These are phyloP conservation scores for Leptographium galeiforme DNA, from an alignment of 2,329 filamentous ascomycete species.

Conservation along the genomic window DNA sequence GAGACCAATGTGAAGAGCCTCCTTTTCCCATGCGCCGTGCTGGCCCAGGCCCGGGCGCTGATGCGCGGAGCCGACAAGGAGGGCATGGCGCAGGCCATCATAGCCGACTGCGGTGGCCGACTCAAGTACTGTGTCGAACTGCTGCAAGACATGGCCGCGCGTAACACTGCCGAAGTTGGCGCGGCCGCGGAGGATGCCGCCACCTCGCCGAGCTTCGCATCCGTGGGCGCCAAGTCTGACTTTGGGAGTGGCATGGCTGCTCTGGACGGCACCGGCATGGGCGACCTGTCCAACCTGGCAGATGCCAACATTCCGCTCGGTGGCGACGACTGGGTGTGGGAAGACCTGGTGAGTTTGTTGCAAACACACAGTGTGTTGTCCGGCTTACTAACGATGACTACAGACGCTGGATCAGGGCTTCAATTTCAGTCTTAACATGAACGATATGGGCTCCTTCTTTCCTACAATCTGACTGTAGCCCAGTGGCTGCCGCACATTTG, in stretches of 20 bases:
- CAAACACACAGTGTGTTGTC: not conserved
- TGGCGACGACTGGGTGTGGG: constrained; percentile 12
- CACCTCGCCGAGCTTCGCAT: not conserved
- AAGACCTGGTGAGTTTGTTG: constrained; percentile 10
- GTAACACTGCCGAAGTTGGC: not conserved
- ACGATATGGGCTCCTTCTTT: constrained; percentile 6
- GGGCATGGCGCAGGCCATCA: constrained; percentile 19
- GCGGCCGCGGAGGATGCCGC: not conserved
- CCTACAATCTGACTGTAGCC: constrained; percentile 1
- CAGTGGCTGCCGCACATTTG: too few species aligned
- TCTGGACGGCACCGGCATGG: not conserved
- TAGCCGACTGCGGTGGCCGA: constrained; percentile 24
- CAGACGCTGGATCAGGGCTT: constrained; percentile 13
- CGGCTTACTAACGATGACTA: not conserved
- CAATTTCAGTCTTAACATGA: constrained; percentile 12
- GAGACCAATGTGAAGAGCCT: constrained; percentile 43
- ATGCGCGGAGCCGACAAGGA: constrained; percentile 20
- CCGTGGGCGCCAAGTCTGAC: not conserved
- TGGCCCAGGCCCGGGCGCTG: constrained; percentile 28
- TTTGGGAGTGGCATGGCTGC: not conserved
- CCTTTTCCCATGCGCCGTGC: constrained; percentile 25
- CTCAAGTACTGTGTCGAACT: constrained; percentile 19
- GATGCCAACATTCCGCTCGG: not conserved
- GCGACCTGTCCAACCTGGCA: not conserved
- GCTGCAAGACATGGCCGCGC: constrained; percentile 18